Percentiles rank a stretch among this genome's conserved stretches.
These are phyloP conservation scores for Chimonanthus salicifolius DNA, from an alignment of 164 flowering plant genomes.

Conservation along the genomic window DNA sequence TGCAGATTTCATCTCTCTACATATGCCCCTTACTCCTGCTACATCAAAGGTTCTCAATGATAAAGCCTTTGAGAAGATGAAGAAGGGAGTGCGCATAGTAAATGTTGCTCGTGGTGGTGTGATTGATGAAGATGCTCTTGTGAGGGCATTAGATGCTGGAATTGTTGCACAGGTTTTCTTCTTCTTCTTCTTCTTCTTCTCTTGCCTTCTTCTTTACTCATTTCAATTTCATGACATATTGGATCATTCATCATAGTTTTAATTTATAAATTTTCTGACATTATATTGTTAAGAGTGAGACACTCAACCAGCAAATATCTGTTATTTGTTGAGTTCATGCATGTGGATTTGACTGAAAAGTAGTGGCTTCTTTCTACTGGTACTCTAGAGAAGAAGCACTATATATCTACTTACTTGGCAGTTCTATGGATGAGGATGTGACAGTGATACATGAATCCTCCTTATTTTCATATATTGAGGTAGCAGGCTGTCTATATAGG, in stretches of 20 bases:
- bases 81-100: conserved; percentile 65
- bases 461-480: too few relatives aligned
- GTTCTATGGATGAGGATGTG: too few relatives aligned
- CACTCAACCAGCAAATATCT: too few relatives aligned
- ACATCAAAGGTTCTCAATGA: conserved; percentile 66
- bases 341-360: too few relatives aligned
- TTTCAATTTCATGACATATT: neutral
- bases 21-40: conserved; percentile 77
- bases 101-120: conserved; percentile 90
- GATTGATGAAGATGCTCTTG: conserved; percentile 75
- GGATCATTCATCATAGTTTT: neutral
- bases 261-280: too few relatives aligned
- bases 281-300: too few relatives aligned
- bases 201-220: neutral
- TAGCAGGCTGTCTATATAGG: too few relatives aligned
- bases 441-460: too few relatives aligned
- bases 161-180: conserved; percentile 64
- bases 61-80: conserved; percentile 55
- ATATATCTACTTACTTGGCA: too few relatives aligned
- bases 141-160: conserved; percentile 70
- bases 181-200: neutral
- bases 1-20: conserved; percentile 75
- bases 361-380: too few relatives aligned
- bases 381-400: too few relatives aligned
- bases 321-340: too few relatives aligned